Evolutionary conservation across 176 grass and related monocot genomes (phyloP).

Genomic region (Carex parvula): DNA sequence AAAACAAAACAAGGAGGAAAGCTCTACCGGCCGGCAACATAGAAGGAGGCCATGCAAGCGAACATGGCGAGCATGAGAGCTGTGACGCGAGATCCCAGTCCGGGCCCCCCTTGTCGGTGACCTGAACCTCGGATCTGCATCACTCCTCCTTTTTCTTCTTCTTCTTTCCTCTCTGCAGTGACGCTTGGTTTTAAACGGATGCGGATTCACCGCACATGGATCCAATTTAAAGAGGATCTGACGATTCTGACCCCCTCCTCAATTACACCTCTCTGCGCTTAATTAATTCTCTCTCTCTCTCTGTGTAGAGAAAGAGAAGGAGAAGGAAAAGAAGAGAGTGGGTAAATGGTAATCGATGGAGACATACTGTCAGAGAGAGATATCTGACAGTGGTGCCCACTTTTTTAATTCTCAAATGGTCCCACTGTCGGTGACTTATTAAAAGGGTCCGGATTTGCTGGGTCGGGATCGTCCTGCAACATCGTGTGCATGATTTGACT

Average conservation of each 20-base stretch:
- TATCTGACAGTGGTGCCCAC: no score
- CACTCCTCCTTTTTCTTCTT: background rate
- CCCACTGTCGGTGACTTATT: no score
- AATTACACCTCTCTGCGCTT: background rate
- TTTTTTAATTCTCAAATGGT: no score
- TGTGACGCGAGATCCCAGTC: conserved; percentile 59
- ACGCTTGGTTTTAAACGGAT: background rate
- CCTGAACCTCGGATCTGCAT: conserved; percentile 85
- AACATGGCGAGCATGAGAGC: conserved; percentile 90
- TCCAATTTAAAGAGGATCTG: conserved; percentile 21
- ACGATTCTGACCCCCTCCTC: background rate
- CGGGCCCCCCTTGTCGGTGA: conserved; percentile 34
- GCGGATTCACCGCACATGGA: background rate
- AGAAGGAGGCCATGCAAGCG: conserved; percentile 92
- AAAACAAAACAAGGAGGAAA: no score
- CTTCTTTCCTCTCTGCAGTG: background rate
- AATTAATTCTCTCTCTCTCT: background rate
- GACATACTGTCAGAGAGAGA: no score
- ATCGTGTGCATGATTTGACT: no score
- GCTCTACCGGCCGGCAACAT: conserved; percentile 76
- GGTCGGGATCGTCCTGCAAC: no score
- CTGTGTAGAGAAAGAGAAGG: no score
- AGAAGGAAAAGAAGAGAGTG: no score
- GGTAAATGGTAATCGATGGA: no score
- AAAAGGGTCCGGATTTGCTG: no score